phyloP scores from a whole-genome alignment of 2,329 filamentous ascomycete genomes.

The Shiraia bambusicola region DNA sequence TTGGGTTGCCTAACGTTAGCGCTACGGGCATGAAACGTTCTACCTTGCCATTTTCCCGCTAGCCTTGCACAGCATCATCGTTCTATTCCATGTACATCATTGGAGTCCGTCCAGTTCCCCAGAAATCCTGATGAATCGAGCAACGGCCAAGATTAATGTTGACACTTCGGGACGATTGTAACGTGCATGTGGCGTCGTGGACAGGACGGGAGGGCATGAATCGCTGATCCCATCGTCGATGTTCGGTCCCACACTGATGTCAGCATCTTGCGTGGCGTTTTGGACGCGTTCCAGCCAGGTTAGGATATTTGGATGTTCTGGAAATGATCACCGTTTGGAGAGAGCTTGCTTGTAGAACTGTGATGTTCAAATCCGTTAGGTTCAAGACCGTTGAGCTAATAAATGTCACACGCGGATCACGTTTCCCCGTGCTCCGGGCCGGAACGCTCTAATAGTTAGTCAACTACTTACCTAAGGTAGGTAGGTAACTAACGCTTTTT shows the following conservation, averaged over 20 bases:
- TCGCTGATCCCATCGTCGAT: conserved; percentile 1
- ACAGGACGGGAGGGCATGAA: background rate
- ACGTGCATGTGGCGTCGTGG: too few species aligned
- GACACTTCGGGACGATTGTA: too few species aligned
- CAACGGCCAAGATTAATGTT: background rate
- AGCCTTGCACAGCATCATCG: too few species aligned
- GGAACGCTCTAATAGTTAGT: too few species aligned
- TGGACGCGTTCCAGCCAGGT: too few species aligned
- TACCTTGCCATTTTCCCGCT: background rate
- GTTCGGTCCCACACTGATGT: background rate
- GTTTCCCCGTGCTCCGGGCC: conserved; percentile 13
- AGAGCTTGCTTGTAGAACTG: too few species aligned
- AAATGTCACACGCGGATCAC: conserved; percentile 6
- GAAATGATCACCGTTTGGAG: background rate
- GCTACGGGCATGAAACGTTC: conserved; percentile 4
- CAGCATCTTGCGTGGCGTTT: background rate
- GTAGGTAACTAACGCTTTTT: conserved; percentile 1
- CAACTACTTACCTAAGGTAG: too few species aligned
- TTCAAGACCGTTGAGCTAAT: conserved; percentile 15
- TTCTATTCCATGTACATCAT: too few species aligned
- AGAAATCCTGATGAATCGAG: too few species aligned
- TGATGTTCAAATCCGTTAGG: conserved; percentile 7
- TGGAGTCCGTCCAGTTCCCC: too few species aligned
- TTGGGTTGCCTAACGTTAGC: conserved; percentile 7
- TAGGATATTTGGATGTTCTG: too few species aligned